A percentile compares a stretch with the other conserved stretches of the same genome.
phyloP scores from a whole-genome alignment of 352 stramenopile genomes.

The Pythium sukuiense region DNA sequence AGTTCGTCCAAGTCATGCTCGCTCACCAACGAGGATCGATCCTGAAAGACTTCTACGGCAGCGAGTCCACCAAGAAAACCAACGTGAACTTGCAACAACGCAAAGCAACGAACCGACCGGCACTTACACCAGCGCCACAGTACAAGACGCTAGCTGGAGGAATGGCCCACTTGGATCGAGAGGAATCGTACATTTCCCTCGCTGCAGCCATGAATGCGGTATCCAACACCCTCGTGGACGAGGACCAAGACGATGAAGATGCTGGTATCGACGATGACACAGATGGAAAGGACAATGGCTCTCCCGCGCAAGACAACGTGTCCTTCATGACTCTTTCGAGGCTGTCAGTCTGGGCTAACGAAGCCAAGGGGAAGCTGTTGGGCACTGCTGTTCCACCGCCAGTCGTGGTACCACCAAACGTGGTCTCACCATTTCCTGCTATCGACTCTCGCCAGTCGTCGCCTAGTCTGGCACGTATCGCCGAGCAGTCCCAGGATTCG shows the following conservation, averaged over 20 bases:
- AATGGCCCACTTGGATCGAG: slow-evolving; percentile 42
- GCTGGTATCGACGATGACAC: slow-evolving; percentile 13
- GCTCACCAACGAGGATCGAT: slow-evolving; percentile 66
- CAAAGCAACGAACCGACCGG: background rate
- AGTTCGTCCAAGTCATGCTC: slow-evolving; percentile 79
- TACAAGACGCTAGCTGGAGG: slow-evolving; percentile 29
- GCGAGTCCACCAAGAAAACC: slow-evolving; percentile 56
- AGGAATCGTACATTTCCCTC: slow-evolving; percentile 61
- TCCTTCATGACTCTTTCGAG: slow-evolving; percentile 61
- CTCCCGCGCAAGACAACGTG: slow-evolving; percentile 48
- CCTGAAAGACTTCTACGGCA: slow-evolving; percentile 60
- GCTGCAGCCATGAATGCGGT: slow-evolving; percentile 43
- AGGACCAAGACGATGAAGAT: slow-evolving; percentile 35
- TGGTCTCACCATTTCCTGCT: background rate
- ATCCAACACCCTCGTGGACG: slow-evolving; percentile 22
- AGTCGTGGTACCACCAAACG: background rate
- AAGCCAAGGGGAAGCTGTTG: slow-evolving; percentile 56
- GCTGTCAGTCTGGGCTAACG: slow-evolving; percentile 55
- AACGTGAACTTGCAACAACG: slow-evolving; percentile 42
- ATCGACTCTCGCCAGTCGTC: slow-evolving; percentile 4
- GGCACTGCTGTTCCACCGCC: background rate
- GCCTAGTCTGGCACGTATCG: slow-evolving; percentile 12
- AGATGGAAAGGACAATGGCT: slow-evolving; percentile 5
- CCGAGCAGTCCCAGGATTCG: slow-evolving; percentile 23
- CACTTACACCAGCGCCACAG: slow-evolving; percentile 39